Base-by-base conservation (phyloP, 2,329 filamentous ascomycete genomes). In the Monosporascus ibericus region DNA sequence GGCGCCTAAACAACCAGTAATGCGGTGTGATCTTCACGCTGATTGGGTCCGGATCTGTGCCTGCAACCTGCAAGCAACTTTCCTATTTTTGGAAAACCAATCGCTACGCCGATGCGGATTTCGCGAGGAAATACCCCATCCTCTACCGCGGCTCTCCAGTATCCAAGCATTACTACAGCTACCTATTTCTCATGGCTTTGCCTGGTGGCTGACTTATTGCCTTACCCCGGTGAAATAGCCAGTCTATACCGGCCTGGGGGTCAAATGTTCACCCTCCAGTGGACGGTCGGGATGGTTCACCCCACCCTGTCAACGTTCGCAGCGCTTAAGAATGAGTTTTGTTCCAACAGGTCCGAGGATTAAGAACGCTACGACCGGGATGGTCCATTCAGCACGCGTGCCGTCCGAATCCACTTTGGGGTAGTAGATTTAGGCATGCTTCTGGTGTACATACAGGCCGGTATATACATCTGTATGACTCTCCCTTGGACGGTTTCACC, bases 81-180 rank as follows among this genome's bases (percentile, higher is more conserved):
- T 57, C 55, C 60, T 61, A 62, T 60, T 61, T 59, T 58, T n/a
- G 57, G 53, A 55, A 53, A 55, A 22, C 63, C 58, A 65, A 64
- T 65, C 60, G 63, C 51, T 49, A 17, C 46, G 46, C 39, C 25
- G 22, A 27, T 44, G 9, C 17, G 42, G 20, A 44, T 11, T 30
- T 20, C 40, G 40, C 20, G 6, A 39, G 37, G 37, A 39, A 1
- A 39, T 39, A 11, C 52, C 48, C 44, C 44, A 37, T 47, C 30
- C 44, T 44, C 42, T 52, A 42, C 49, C 48, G 44, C 27, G 50
- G 50, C 39, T 42, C 5, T 18, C 15, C 14, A 40, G 38, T 18
- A 9, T 40, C 42, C 1, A 24, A 25, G 39, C 42, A 44, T 15
- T 6, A 20, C 42, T 44, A 27, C 20, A 17, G 27, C 24, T 25